A percentile compares a stretch with the other conserved stretches of the same genome.
These are phyloP conservation scores for Amauroascus verrucosus DNA, from an alignment of 2,329 filamentous ascomycete genomes.

Conservation along the genomic window DNA sequence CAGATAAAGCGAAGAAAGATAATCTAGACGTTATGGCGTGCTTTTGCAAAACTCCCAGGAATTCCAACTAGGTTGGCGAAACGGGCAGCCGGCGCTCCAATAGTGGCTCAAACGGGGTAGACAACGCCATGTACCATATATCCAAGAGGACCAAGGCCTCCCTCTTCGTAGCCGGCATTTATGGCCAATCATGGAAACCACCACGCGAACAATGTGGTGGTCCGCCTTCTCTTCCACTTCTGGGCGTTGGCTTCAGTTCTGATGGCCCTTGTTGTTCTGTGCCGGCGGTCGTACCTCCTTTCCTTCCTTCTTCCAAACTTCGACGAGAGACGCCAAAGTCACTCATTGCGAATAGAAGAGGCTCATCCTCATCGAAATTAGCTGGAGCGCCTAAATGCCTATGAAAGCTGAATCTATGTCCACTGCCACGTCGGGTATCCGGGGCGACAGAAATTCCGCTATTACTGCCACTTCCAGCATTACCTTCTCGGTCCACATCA, in stretches of 20 bases:
- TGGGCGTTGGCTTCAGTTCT: not conserved
- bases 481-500: slow-evolving; percentile 30
- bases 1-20: not conserved
- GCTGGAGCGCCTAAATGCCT: slow-evolving; percentile 23
- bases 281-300: not conserved
- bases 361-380: slow-evolving; percentile 35
- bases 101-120: not conserved
- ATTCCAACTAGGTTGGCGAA: not conserved
- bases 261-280: not conserved
- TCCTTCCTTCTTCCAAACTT: slow-evolving; percentile 31
- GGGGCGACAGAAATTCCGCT: slow-evolving; percentile 27
- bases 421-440: slow-evolving; percentile 27
- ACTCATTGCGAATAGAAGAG: slow-evolving; percentile 39
- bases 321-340: slow-evolving; percentile 36
- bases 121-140: not conserved
- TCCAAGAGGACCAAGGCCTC: not conserved
- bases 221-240: not conserved
- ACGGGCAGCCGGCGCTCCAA: not conserved
- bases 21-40: not conserved
- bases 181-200: not conserved
- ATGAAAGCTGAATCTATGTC: slow-evolving; percentile 27
- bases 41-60: not conserved
- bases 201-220: not conserved
- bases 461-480: slow-evolving; percentile 32
- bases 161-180: not conserved